Base-by-base conservation (phyloP, 169 alveolate genomes). In the Ichthyophthirius multifiliis region DNA sequence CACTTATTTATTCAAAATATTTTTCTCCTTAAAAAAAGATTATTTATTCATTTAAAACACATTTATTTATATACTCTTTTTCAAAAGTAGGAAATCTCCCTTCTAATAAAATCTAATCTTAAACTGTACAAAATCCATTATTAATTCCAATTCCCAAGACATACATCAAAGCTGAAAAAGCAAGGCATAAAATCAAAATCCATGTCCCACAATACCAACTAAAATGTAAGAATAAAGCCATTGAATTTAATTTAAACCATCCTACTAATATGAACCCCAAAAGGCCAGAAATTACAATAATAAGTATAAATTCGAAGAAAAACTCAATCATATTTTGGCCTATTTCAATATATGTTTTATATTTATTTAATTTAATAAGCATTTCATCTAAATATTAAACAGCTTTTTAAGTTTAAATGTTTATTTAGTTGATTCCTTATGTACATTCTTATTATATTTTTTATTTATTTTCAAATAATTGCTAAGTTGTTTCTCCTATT, bases 201-300 rank as follows among this genome's bases (percentile, higher is more conserved):
- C 71, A 55, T 12, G 71, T 55, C 9, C 71, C 31, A 9, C 71
- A 55, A 7, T 55, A 55, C 71, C 71, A 55, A 7, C 71, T 55
- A 6, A 55, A 27, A 30, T 76, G 83, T 1, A 76, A 23, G 13
- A 76, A 31, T 6, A 76, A 37, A 13, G 75, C 83, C 43, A 41
- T 15, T 23, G 47, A 62, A 27, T 76, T 48, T 30, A 76, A 76
- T 23, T 73, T 20, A n/a, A 46, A 65, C 83, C 83, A 76, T 39
- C 76, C 67, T 1, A 76, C 83, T 18, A 76, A 62, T 4, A 48
- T 45, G 32, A 76, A 76, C 18, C 76, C 65, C 20, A 63, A 41
- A n/a, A 63, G 5, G 20, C 65, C 47, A 63, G 43, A 16, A 39
- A 76, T 9, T 23, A 64, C 67, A 4, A 44, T 62, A 20, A 65